phyloP scores from a whole-genome alignment of 169 alveolate genomes.

The Haemoproteus tartakovskyi region DNA sequence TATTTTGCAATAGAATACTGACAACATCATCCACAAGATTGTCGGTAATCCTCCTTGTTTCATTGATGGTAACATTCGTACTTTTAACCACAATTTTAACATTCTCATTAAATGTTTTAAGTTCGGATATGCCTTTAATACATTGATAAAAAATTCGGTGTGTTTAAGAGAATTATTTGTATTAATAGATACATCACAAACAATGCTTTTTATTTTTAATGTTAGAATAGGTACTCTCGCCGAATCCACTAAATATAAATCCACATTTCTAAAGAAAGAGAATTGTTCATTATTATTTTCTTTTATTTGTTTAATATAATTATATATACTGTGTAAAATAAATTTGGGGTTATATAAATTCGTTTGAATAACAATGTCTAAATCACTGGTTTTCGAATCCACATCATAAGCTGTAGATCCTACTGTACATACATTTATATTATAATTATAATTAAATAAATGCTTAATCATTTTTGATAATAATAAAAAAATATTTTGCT shows the following conservation, averaged over 20 bases:
- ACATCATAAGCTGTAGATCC: slow-evolving; percentile 84
- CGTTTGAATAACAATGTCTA: slow-evolving; percentile 76
- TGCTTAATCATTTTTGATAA: slow-evolving; percentile 63
- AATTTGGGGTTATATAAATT: slow-evolving; percentile 65
- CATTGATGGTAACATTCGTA: slow-evolving; percentile 85
- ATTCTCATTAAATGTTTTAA: slow-evolving; percentile 84
- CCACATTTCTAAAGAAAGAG: slow-evolving; percentile 39
- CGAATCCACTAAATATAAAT: slow-evolving; percentile 82
- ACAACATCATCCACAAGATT: slow-evolving; percentile 86
- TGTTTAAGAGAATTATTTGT: slow-evolving; percentile 84
- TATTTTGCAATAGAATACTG: slow-evolving; percentile 36
- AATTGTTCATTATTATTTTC: background rate
- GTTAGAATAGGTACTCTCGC: slow-evolving; percentile 88
- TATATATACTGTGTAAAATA: slow-evolving; percentile 69
- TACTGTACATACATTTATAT: slow-evolving; percentile 69
- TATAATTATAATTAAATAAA: slow-evolving; percentile 67
- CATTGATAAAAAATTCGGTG: slow-evolving; percentile 79
- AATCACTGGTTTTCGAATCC: slow-evolving; percentile 77
- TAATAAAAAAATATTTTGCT: slow-evolving; percentile 5
- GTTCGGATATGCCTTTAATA: slow-evolving; percentile 79
- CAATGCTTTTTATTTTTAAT: slow-evolving; percentile 76
- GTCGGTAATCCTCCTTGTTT: slow-evolving; percentile 90
- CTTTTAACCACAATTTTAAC: slow-evolving; percentile 81
- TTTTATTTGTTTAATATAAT: slow-evolving; percentile 66
- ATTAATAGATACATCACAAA: slow-evolving; percentile 87